A percentile compares a stretch with the other conserved stretches of the same genome.
These are phyloP conservation scores for Fraxinus excelsior DNA, from an alignment of 257 asterid species.

Conservation along the genomic window DNA sequence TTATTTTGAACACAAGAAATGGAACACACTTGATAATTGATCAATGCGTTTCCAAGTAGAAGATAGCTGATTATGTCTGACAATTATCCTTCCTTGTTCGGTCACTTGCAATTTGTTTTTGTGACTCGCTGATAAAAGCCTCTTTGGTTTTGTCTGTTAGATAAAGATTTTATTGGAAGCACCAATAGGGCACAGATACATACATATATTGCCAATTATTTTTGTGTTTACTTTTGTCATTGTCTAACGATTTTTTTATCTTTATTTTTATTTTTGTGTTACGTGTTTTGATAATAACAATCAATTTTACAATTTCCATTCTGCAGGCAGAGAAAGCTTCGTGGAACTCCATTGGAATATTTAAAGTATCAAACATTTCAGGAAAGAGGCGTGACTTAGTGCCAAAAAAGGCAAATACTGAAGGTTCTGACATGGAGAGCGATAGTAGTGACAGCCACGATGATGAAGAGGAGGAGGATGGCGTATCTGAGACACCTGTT, in stretches of 20 bases:
- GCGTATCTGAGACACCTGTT: constrained; percentile 58
- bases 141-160: background rate
- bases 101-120: background rate
- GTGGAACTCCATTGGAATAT: constrained; percentile 69
- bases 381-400: constrained; percentile 78
- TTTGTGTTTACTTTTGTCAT: background rate
- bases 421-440: constrained; percentile 68
- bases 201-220: background rate
- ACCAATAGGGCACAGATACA: background rate
- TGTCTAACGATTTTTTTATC: background rate
- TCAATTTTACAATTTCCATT: constrained; percentile 6
- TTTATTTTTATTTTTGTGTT: background rate
- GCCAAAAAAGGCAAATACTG: constrained; percentile 50
- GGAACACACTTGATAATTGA: background rate
- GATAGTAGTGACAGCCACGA: constrained; percentile 80
- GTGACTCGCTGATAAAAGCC: background rate
- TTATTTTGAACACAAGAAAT: background rate
- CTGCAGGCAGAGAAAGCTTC: constrained; percentile 76
- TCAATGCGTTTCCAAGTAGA: too few relatives aligned
- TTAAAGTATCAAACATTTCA: constrained; percentile 69
- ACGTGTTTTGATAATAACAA: background rate
- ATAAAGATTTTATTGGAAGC: background rate
- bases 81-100: background rate
- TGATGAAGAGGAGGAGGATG: constrained; percentile 48
- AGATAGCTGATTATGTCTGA: background rate